Percentiles rank a stretch among this genome's conserved stretches.
These are phyloP conservation scores for Macrotyloma uniflorum DNA, from an alignment of 306 rosid species.

Conservation along the genomic window DNA sequence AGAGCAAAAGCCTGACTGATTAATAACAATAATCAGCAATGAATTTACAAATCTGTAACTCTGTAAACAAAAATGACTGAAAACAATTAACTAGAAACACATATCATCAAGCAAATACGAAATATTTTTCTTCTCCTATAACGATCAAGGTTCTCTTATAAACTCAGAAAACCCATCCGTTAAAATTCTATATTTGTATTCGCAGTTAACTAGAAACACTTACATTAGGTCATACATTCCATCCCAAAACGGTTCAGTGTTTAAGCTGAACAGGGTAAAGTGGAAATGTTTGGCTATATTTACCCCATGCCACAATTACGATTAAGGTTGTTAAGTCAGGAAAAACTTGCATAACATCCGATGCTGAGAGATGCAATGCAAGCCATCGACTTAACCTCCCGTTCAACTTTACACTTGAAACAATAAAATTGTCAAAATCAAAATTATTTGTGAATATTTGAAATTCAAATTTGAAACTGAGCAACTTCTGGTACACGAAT, in stretches of 20 bases:
- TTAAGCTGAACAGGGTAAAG: slow-evolving; percentile 4
- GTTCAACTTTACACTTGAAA: slow-evolving; percentile 23
- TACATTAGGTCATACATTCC: slow-evolving; percentile 23
- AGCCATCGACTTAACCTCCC: slow-evolving; percentile 1
- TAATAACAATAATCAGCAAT: not conserved
- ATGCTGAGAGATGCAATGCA: not conserved
- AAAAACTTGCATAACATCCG: slow-evolving; percentile 8
- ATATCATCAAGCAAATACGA: not conserved
- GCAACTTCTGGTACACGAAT: slow-evolving; percentile 23
- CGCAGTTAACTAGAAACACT: not conserved
- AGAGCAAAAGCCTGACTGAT: not conserved
- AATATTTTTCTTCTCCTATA: not conserved
- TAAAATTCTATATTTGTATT: slow-evolving; percentile 4
- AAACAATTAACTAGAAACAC: not conserved
- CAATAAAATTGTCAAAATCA: not conserved
- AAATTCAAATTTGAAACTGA: slow-evolving; percentile 10
- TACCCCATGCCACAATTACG: not conserved
- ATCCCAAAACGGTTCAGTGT: slow-evolving; percentile 1
- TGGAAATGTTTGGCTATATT: not conserved
- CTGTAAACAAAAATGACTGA: not conserved
- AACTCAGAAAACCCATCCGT: slow-evolving; percentile 5
- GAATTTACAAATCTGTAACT: not conserved
- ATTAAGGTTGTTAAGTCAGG: not conserved
- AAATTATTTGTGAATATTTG: slow-evolving; percentile 15
- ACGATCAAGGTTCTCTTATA: not conserved